Base-by-base conservation (phyloP, 1,284 basidiomycete genomes). In the Apiotrichum veenhuisii region DNA sequence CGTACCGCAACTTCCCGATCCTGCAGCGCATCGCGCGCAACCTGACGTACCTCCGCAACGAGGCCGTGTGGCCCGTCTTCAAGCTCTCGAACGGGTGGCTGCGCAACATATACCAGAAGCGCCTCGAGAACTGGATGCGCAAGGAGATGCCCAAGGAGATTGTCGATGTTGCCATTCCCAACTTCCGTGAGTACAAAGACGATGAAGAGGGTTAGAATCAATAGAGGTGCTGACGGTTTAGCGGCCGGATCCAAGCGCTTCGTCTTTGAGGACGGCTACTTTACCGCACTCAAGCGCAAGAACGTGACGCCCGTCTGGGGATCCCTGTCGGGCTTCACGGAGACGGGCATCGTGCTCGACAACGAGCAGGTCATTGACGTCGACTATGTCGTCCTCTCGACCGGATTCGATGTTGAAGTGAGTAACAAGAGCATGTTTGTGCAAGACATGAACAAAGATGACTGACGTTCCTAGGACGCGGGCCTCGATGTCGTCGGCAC, bases 221-320 rank as follows among this genome's bases (percentile, higher is more conserved):
- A n/a, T n/a, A n/a, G n/a, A n/a, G 15, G n/a, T 14, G 15, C 48
- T 50, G 18, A 51, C 22, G 10, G n/a, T 38, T 30, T 38, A 66
- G 61, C 64, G 4, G 53, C 61, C 26, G 66, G 64, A 5, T 62
- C 59, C 15, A 67, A 67, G 46, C 59, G 68, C 22, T 40, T 53
- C 18, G 50, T 66, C 44, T 52, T 66, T 20, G 44, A 55, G 36
- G 68, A 69, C 45, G 59, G 57, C 58, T 69, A 51, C 50, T 62
- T 58, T 18, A 30, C 42, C 22, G 57, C 61, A 12, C 55, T 69
- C n/a, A 58, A 56, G 12, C 27, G 55, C 48, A 55, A 57, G 12
- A 67, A 69, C 37, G 66, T 67, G 15, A 61, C 57, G 7, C 45
- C 64, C 11, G 50, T 66, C 9, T 55, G 52, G 44, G 59, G 52